Evolutionary conservation across 2,329 filamentous ascomycete genomes (phyloP).

Genomic region (Furcasterigmium sp.): DNA sequence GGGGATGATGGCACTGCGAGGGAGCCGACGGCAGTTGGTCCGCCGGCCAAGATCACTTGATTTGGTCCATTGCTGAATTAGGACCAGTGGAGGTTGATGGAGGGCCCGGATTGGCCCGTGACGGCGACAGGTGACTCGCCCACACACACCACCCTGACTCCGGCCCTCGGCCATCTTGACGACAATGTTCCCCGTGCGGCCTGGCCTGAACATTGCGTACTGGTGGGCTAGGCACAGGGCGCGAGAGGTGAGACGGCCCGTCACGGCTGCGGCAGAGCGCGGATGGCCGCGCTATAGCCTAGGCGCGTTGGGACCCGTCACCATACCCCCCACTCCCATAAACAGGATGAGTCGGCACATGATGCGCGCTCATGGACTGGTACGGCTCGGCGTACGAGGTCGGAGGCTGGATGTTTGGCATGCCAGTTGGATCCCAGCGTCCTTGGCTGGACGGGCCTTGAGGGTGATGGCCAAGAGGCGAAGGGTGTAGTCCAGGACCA

Average conservation of each 20-base stretch:
- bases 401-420: conserved; percentile 17
- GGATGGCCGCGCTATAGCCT: conserved; percentile 10
- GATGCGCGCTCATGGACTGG: conserved; percentile 30
- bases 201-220: no score
- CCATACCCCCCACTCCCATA: conserved; percentile 29
- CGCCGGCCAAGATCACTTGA: no score
- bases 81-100: conserved; percentile 2
- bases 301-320: conserved; percentile 36
- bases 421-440: conserved; percentile 31
- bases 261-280: not conserved
- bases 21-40: no score
- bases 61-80: conserved; percentile 3
- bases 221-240: no score
- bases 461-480: conserved; percentile 19
- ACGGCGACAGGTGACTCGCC: conserved; percentile 2
- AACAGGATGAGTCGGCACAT: conserved; percentile 16
- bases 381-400: conserved; percentile 32
- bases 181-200: no score
- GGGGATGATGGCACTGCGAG: no score
- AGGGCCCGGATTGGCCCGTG: not conserved
- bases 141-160: not conserved
- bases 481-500: conserved; percentile 32
- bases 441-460: conserved; percentile 4
- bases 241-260: no score
- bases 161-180: no score